A percentile compares a stretch with the other conserved stretches of the same genome.
Conservation (phyloP, 345 rosid genomes). For the Cardiospermum halicacabum region DNA sequence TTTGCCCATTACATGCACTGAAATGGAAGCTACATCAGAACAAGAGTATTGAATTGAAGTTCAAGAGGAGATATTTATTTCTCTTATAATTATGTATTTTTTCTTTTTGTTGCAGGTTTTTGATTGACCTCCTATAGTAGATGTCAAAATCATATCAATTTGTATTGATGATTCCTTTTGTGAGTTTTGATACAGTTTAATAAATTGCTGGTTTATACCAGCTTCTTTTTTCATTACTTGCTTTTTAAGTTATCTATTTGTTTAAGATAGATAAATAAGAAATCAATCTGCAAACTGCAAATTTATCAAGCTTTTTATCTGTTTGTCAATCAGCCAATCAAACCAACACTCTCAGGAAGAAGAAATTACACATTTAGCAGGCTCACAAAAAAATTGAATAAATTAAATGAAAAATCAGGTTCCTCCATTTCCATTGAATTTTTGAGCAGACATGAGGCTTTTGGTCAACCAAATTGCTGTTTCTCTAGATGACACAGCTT, state of each 20-base stretch:
- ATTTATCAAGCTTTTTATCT: slow-evolving; percentile 16
- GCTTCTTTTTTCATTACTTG: too few relatives aligned
- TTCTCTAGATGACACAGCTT: slow-evolving; percentile 86
- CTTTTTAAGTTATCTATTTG: too few relatives aligned
- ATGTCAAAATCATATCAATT: background rate
- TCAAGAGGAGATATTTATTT: background rate
- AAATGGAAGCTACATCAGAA: too few relatives aligned
- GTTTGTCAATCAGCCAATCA: slow-evolving; percentile 25
- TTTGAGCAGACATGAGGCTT: slow-evolving; percentile 81
- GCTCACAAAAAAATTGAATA: slow-evolving; percentile 17
- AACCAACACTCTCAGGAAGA: slow-evolving; percentile 27
- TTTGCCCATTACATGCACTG: slow-evolving; percentile 53
- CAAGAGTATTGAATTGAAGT: background rate
- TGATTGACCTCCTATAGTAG: background rate
- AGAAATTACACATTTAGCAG: slow-evolving; percentile 18
- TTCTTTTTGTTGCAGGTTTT: slow-evolving; percentile 8
- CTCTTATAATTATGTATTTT: background rate
- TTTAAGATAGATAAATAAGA: background rate
- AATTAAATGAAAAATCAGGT: slow-evolving; percentile 32
- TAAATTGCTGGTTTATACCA: too few relatives aligned
- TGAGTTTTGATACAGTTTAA: background rate
- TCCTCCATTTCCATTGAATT: slow-evolving; percentile 49
- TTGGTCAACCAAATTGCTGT: slow-evolving; percentile 96
- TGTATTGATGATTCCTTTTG: background rate
- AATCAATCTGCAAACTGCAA: slow-evolving; percentile 24